Evolutionary conservation across 2,329 filamentous ascomycete species (phyloP), one percentile per base, ranked within the genome.

Genomic region (Lecanosticta acicola): DNA sequence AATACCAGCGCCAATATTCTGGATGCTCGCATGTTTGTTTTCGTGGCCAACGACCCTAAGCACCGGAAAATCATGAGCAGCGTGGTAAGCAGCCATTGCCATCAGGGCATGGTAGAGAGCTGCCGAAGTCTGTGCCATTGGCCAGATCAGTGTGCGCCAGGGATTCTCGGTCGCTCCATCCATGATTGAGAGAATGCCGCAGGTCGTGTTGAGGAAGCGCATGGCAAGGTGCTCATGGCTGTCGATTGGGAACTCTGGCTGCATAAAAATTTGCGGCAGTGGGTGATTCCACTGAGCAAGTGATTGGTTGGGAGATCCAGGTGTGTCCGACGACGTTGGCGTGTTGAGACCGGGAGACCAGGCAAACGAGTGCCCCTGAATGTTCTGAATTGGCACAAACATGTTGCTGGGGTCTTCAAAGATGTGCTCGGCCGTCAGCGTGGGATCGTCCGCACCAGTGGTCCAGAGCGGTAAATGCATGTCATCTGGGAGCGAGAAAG

Each of bases 101-200:
- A 78, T 76, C 43, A 86, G 75, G 3, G 83, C 83, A 66, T 86
- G 80, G 54, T 80, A 82, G 29, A 87, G 66, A 2, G 82, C 81
- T 2, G 80, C 79, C 3, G 77, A 83, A 39, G 80, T 73, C 54
- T 72, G 73, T 2, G 81, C 79, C 39, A 87, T 65, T 1, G 83
- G 83, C 80, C 81, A 84, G n/a, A 87, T 71, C 37, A 84, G 68
- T 4, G 77, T 85, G 20, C 81, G 74, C 83, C 83, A 87, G 2
- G 83, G 83, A 58, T 86, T 87, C 56, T 86, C 83, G 1, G 73
- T 77, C 4, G 75, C 73, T 0, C 82, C 83, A 61, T 86, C 81
- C 59, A 85, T 85, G 41, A 86, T 73, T 0, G 83, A 86, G 16
- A 86, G 68, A 39, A 87, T 83, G 2, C 81, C 81, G 59, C 83